A percentile compares a stretch with the other conserved stretches of the same genome.
These are phyloP conservation scores for Inga leiocalycina DNA, from an alignment of 306 rosid species.

Conservation along the genomic window DNA sequence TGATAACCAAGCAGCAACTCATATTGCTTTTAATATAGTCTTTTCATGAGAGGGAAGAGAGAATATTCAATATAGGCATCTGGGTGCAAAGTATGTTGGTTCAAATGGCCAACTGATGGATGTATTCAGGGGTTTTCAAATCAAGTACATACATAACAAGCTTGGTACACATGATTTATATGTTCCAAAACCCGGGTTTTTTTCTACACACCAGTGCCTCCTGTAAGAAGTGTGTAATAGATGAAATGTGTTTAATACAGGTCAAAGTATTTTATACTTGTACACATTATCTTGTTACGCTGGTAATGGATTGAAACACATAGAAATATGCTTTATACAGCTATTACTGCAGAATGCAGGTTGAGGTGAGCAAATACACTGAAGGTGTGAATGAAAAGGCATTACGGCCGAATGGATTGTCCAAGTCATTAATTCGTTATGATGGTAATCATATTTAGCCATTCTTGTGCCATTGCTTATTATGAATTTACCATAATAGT, in stretches of 20 bases:
- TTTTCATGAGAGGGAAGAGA: too few relatives aligned
- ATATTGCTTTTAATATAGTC: too few relatives aligned
- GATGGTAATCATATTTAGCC: conserved; percentile 56
- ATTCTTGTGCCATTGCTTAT: conserved; percentile 6
- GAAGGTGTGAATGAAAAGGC: conserved; percentile 82
- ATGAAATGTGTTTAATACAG: background rate
- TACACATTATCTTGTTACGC: conserved; percentile 2
- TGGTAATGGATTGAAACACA: background rate
- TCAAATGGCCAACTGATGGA: too few relatives aligned
- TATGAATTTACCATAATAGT: conserved; percentile 36
- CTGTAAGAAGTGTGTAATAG: background rate
- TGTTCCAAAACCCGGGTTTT: too few relatives aligned
- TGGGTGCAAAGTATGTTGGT: too few relatives aligned
- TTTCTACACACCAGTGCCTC: too few relatives aligned
- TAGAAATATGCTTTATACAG: conserved; percentile 15
- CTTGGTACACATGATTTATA: too few relatives aligned
- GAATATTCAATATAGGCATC: too few relatives aligned
- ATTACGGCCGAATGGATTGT: conserved; percentile 76
- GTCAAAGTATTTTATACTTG: background rate
- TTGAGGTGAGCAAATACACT: conserved; percentile 90
- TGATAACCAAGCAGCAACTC: too few relatives aligned
- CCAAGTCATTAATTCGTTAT: conserved; percentile 80
- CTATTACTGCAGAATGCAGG: conserved; percentile 88
- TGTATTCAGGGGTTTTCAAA: too few relatives aligned
- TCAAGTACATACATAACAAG: too few relatives aligned